Evolutionary conservation across 2,329 filamentous ascomycete species (phyloP).

Genomic region (Metarhizium brunneum): DNA sequence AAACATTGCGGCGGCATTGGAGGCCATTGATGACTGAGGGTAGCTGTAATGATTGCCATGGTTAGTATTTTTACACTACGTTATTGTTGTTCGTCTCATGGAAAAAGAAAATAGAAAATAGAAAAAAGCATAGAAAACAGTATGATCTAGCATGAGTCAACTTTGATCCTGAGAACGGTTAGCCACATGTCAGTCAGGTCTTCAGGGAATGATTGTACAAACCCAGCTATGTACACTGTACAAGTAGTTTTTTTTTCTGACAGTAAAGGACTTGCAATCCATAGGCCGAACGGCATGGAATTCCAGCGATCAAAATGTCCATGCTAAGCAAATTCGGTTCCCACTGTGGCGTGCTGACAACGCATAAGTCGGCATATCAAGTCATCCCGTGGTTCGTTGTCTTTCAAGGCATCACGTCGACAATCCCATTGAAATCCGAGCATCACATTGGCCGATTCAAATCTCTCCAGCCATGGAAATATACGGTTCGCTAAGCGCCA

Average conservation of each 20-base stretch:
- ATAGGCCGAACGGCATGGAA: background rate
- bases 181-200: slow-evolving; percentile 11
- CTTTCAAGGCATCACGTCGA: background rate
- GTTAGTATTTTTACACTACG: slow-evolving; percentile 48
- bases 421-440: background rate
- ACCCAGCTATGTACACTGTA: slow-evolving; percentile 13
- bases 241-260: background rate
- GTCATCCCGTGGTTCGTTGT: too few species aligned
- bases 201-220: slow-evolving; percentile 16
- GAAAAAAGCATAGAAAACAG: slow-evolving; percentile 18
- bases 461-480: background rate
- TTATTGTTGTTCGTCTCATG: background rate
- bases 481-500: background rate
- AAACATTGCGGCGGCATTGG: slow-evolving; percentile 42
- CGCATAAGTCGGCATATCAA: too few species aligned
- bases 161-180: slow-evolving; percentile 42
- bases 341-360: too few species aligned
- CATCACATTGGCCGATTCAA: background rate
- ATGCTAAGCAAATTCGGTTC: too few species aligned
- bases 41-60: slow-evolving; percentile 47
- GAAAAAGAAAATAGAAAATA: slow-evolving; percentile 5
- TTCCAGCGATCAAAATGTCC: background rate
- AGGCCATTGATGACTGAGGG: slow-evolving; percentile 40
- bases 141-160: slow-evolving; percentile 36
- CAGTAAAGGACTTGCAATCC: background rate